Evolutionary conservation across 176 grass and related monocot genomes (phyloP).

Genomic region (Triticum timopheevii): DNA sequence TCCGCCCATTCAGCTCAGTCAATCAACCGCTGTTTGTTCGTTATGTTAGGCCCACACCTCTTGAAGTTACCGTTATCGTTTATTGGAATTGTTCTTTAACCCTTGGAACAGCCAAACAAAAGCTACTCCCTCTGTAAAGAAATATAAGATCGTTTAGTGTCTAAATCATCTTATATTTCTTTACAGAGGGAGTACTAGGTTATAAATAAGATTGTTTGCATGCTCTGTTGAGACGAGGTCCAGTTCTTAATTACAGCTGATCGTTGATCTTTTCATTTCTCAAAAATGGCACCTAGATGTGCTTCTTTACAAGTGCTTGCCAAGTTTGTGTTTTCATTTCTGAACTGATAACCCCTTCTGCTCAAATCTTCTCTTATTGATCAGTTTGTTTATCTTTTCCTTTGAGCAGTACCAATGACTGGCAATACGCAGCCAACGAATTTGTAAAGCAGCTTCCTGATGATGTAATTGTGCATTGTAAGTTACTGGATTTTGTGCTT

Average conservation of each 20-base stretch:
- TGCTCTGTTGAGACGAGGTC: neutral
- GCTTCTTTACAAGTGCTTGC: neutral
- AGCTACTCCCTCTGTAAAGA: neutral
- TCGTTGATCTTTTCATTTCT: neutral
- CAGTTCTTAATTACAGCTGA: neutral
- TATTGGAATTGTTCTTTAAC: neutral
- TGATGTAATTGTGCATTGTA: slow-evolving; percentile 78
- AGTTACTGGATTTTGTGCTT: slow-evolving; percentile 20
- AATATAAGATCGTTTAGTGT: too few relatives aligned
- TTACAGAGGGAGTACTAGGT: neutral
- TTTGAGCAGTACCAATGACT: slow-evolving; percentile 64
- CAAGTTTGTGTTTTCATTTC: neutral
- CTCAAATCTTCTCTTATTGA: neutral
- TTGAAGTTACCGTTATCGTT: neutral
- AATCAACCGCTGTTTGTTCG: neutral
- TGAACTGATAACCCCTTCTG: neutral
- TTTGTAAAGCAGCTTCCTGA: slow-evolving; percentile 67
- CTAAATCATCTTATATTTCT: too few relatives aligned
- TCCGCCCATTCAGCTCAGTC: neutral
- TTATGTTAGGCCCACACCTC: neutral
- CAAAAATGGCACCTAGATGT: neutral
- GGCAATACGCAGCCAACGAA: slow-evolving; percentile 78
- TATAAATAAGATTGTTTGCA: neutral
- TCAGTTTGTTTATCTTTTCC: slow-evolving; percentile 1
- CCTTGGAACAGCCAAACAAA: neutral